These are phyloP conservation scores for Ogataea trehaloabstinens DNA, from an alignment of 805 yeast genomes.

Conservation along the genomic window DNA sequence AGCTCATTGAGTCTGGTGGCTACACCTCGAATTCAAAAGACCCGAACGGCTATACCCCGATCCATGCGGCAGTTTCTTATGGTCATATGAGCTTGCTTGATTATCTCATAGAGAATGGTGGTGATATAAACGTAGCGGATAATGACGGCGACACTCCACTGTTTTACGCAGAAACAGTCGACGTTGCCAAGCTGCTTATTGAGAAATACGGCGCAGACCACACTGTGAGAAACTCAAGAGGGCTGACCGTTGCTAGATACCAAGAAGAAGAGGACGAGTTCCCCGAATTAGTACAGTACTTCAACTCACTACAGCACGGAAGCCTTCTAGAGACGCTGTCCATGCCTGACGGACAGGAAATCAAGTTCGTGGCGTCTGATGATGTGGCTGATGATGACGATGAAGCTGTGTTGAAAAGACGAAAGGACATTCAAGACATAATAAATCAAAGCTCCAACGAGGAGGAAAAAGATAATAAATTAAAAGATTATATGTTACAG, in stretches of 20 bases:
- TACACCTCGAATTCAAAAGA: slow-evolving; percentile 74
- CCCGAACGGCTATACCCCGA: slow-evolving; percentile 92
- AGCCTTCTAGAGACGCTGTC: slow-evolving; percentile 4
- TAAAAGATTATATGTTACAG: slow-evolving; percentile 63
- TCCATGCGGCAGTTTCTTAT: slow-evolving; percentile 97
- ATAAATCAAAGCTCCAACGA: slow-evolving; percentile 46
- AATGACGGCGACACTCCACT: slow-evolving; percentile 93
- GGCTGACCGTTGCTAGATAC: slow-evolving; percentile 68
- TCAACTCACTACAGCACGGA: slow-evolving; percentile 31
- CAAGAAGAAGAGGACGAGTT: slow-evolving; percentile 84
- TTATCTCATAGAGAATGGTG: slow-evolving; percentile 57
- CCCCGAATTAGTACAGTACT: slow-evolving; percentile 71
- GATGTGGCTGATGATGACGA: slow-evolving; percentile 36
- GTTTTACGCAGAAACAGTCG: slow-evolving; percentile 79
- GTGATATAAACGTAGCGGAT: slow-evolving; percentile 81
- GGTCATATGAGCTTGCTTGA: slow-evolving; percentile 70
- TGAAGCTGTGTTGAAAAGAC: slow-evolving; percentile 52
- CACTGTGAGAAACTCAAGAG: slow-evolving; percentile 64
- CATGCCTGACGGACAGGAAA: slow-evolving; percentile 40
- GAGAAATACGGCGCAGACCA: slow-evolving; percentile 69
- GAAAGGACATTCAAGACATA: slow-evolving; percentile 65
- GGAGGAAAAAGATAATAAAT: slow-evolving; percentile 77
- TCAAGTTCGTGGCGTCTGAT: slow-evolving; percentile 56
- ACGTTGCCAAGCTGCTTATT: slow-evolving; percentile 62
- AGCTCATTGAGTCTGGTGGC: slow-evolving; percentile 47